Evolutionary conservation across 2,329 filamentous ascomycete genomes (phyloP).

Genomic region (Dactylellina drechsleri): DNA sequence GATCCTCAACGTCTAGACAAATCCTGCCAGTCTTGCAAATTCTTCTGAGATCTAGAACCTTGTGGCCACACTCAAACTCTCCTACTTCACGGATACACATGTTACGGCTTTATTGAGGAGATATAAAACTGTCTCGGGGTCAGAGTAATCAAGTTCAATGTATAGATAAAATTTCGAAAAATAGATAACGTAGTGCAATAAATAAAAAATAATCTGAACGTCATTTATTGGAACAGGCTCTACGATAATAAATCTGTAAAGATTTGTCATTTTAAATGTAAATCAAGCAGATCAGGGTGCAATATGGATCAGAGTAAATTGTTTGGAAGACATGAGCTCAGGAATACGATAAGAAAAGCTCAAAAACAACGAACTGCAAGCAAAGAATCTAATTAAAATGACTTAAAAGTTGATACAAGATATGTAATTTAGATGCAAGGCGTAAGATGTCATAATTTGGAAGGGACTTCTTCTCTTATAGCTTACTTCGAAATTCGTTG

Average conservation of each 20-base stretch:
- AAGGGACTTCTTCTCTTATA: no score
- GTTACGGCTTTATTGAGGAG: not conserved
- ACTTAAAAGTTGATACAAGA: no score
- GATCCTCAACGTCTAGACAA: not conserved
- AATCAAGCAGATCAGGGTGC: no score
- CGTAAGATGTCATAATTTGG: no score
- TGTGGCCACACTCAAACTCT: constrained; percentile 25
- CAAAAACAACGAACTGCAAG: no score
- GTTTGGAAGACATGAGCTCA: not conserved
- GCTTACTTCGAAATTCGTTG: no score
- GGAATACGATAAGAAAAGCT: not conserved
- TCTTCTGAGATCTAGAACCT: constrained; percentile 13
- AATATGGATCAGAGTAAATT: not conserved
- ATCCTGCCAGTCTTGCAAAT: not conserved
- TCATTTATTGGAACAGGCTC: not conserved
- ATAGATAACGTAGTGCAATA: no score
- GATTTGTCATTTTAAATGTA: no score
- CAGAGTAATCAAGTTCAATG: not conserved
- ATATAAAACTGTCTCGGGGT: not conserved
- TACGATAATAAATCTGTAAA: not conserved
- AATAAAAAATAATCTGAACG: not conserved
- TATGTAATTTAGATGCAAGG: no score
- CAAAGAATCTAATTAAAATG: no score
- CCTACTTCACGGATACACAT: constrained; percentile 27
- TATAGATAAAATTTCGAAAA: no score